phyloP scores from a whole-genome alignment of 1,284 basidiomycete genomes.

The Entoloma clypeatum region DNA sequence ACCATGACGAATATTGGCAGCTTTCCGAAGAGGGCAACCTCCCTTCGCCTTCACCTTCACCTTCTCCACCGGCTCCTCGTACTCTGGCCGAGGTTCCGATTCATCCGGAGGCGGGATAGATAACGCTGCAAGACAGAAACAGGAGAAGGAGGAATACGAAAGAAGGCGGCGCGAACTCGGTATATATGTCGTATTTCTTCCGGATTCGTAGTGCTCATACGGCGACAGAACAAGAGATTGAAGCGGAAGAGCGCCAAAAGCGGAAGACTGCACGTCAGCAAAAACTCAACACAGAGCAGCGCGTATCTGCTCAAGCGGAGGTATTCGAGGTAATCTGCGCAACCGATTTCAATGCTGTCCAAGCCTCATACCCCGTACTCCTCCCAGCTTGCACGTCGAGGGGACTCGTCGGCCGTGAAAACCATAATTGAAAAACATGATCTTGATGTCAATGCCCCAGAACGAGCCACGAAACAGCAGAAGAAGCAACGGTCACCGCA shows the following conservation, averaged over 20 bases:
- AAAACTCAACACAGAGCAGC: slow-evolving; percentile 21
- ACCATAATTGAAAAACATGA: slow-evolving; percentile 25
- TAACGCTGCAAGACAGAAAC: slow-evolving; percentile 23
- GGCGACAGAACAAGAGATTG: slow-evolving; percentile 28
- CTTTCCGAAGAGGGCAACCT: too few species aligned
- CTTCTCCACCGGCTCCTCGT: slow-evolving; percentile 7
- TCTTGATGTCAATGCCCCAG: slow-evolving; percentile 31
- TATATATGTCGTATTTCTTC: slow-evolving; percentile 12
- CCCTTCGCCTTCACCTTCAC: slow-evolving; percentile 1
- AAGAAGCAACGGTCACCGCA: slow-evolving; percentile 21
- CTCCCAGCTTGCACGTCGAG: slow-evolving; percentile 24
- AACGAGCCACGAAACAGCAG: slow-evolving; percentile 21
- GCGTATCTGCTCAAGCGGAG: slow-evolving; percentile 25
- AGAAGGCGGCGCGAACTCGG: slow-evolving; percentile 32
- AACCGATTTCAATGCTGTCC: slow-evolving; percentile 3
- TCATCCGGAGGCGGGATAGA: slow-evolving; percentile 20
- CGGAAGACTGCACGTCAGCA: slow-evolving; percentile 24
- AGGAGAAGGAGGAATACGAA: slow-evolving; percentile 30
- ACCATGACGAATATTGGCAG: too few species aligned
- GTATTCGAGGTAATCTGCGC: slow-evolving; percentile 31
- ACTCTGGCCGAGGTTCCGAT: slow-evolving; percentile 20
- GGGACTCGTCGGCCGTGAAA: slow-evolving; percentile 25
- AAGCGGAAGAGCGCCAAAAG: slow-evolving; percentile 28
- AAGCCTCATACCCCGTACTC: background rate
- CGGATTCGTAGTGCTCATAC: slow-evolving; percentile 1